Percentiles rank a stretch among this genome's conserved stretches.
Conservation (phyloP, 495 filamentous ascomycete genomes). For the Neurospora sp. region DNA sequence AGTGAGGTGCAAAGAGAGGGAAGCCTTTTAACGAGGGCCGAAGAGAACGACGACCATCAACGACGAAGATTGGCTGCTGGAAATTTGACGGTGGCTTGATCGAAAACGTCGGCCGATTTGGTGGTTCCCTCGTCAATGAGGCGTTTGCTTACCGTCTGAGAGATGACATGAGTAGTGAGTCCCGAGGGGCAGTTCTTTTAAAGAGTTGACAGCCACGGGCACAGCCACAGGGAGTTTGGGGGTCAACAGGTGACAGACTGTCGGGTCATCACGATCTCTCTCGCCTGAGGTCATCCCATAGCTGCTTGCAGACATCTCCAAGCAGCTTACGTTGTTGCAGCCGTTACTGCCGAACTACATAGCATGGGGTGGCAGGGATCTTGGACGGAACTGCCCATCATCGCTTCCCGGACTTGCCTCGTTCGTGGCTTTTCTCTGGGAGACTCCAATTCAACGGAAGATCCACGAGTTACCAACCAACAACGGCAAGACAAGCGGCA, state of each 20-base stretch:
- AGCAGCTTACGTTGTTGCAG: not conserved
- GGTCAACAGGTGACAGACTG: not conserved
- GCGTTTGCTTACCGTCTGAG: not conserved
- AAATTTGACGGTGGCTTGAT: not conserved
- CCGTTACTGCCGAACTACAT: not conserved
- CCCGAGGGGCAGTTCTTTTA: not conserved
- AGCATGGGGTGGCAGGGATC: not conserved
- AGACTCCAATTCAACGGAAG: not conserved
- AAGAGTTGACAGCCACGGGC: not conserved
- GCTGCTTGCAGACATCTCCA: not conserved
- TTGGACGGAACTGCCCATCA: not conserved
- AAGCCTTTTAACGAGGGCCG: not conserved
- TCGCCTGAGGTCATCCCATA: not conserved
- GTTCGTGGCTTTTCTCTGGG: not conserved
- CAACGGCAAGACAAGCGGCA: not conserved
- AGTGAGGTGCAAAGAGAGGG: not conserved
- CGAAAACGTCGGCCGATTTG: not conserved
- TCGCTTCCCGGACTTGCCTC: not conserved
- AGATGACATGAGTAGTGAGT: not conserved
- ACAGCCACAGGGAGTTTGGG: not conserved
- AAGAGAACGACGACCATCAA: not conserved
- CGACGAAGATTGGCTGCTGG: not conserved
- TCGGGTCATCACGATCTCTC: not conserved
- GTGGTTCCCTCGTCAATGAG: not conserved
- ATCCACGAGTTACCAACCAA: not conserved